Conservation (phyloP, 164 flowering plant species). For the Dillenia turbinata region DNA sequence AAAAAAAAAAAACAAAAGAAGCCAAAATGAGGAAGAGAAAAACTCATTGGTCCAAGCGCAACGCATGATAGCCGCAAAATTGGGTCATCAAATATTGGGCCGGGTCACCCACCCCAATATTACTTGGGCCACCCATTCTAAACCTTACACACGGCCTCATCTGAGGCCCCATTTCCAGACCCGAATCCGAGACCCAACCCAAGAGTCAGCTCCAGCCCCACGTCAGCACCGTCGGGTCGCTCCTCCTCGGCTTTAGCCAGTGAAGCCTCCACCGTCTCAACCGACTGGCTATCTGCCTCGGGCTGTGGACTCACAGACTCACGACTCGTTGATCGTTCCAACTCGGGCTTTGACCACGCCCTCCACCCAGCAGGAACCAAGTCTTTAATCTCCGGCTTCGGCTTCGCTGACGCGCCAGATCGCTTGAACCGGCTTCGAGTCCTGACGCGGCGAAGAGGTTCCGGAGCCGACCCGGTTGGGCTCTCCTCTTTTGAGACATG, state of each 20-base stretch:
- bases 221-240: conserved; percentile 2
- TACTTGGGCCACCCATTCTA: too few species aligned
- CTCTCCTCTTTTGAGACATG: conserved; percentile 29
- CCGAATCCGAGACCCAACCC: conserved; percentile 3
- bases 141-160: too few species aligned
- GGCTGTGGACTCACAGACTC: conserved; percentile 6
- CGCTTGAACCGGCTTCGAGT: conserved; percentile 21
- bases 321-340: neutral
- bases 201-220: too few species aligned
- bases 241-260: conserved; percentile 1
- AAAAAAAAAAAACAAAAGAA: too few species aligned
- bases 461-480: conserved; percentile 9
- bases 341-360: neutral
- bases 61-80: too few species aligned
- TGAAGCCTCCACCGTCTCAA: conserved; percentile 24
- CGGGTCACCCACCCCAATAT: too few species aligned
- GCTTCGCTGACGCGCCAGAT: conserved; percentile 2
- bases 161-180: neutral
- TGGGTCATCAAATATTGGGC: too few species aligned
- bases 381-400: neutral
- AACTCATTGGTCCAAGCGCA: too few species aligned
- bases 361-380: neutral
- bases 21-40: too few species aligned
- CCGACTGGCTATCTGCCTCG: conserved; percentile 18
- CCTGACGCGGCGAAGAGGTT: conserved; percentile 13